phyloP scores from a whole-genome alignment of 164 flowering plant genomes.

The Aristolochia fimbriata region DNA sequence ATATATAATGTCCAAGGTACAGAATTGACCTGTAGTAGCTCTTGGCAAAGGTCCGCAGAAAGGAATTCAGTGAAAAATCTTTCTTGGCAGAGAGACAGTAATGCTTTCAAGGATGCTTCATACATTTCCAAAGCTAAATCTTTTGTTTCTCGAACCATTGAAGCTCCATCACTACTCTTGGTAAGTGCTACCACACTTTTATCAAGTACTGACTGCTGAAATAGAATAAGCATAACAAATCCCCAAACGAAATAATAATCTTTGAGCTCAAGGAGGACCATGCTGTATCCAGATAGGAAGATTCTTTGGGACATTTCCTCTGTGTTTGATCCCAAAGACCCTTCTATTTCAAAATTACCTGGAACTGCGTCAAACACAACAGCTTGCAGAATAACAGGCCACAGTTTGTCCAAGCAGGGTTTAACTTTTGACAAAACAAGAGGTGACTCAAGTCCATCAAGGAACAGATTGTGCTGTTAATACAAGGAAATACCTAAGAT shows the following conservation, averaged over 20 bases:
- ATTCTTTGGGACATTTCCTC: slow-evolving; percentile 19
- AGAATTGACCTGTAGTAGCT: slow-evolving; percentile 59
- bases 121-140: slow-evolving; percentile 24
- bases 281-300: slow-evolving; percentile 65
- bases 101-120: slow-evolving; percentile 53
- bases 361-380: slow-evolving; percentile 81
- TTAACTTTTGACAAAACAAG: slow-evolving; percentile 54
- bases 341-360: slow-evolving; percentile 18
- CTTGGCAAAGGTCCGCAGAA: slow-evolving; percentile 44
- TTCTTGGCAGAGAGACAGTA: slow-evolving; percentile 52
- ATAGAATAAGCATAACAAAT: slow-evolving; percentile 63
- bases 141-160: slow-evolving; percentile 24
- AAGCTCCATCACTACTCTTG: slow-evolving; percentile 23
- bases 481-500: slow-evolving; percentile 4
- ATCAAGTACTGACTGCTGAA: slow-evolving; percentile 42
- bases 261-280: slow-evolving; percentile 53
- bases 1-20: neutral
- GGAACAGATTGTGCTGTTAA: slow-evolving; percentile 75
- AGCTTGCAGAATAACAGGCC: slow-evolving; percentile 96
- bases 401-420: slow-evolving; percentile 73
- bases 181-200: slow-evolving; percentile 16
- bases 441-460: slow-evolving; percentile 75
- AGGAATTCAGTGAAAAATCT: slow-evolving; percentile 59
- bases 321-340: slow-evolving; percentile 14
- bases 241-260: slow-evolving; percentile 84